Conservation (phyloP, 2,329 filamentous ascomycete species). For the Corinectria fuckeliana region DNA sequence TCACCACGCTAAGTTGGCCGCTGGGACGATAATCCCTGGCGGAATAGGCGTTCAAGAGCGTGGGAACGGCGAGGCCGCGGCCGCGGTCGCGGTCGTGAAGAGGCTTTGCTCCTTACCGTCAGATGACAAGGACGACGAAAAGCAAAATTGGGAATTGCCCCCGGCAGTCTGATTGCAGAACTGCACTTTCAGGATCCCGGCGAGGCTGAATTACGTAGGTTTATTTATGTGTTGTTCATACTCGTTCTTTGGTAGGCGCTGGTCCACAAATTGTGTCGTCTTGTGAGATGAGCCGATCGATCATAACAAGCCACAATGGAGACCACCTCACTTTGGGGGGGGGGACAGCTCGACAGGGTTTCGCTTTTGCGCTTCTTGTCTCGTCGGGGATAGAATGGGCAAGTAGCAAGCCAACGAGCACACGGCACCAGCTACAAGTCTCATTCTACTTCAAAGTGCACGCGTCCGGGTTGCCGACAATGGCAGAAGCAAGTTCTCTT, state of each 20-base stretch:
- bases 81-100: not conserved
- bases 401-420: not conserved
- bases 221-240: constrained; percentile 1
- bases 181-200: constrained; percentile 4
- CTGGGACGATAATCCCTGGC: constrained; percentile 23
- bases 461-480: not conserved
- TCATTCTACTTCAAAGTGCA: not conserved
- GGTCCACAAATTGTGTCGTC: constrained; percentile 5
- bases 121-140: constrained; percentile 11
- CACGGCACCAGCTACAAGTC: not conserved
- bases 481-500: not conserved
- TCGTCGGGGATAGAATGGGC: not conserved
- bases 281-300: constrained; percentile 7
- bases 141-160: not conserved
- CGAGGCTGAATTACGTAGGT: not conserved
- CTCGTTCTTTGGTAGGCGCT: not conserved
- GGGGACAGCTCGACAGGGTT: not conserved
- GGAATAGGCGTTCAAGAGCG: constrained; percentile 13
- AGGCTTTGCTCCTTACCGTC: constrained; percentile 2
- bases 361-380: not conserved
- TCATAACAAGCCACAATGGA: constrained; percentile 11
- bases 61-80: constrained; percentile 14
- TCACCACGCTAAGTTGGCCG: constrained; percentile 34
- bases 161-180: not conserved
- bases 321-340: too few relatives aligned